Percentiles rank a stretch among this genome's conserved stretches.
phyloP scores from a whole-genome alignment of 345 rosid species.

The Carallia pectinifolia region DNA sequence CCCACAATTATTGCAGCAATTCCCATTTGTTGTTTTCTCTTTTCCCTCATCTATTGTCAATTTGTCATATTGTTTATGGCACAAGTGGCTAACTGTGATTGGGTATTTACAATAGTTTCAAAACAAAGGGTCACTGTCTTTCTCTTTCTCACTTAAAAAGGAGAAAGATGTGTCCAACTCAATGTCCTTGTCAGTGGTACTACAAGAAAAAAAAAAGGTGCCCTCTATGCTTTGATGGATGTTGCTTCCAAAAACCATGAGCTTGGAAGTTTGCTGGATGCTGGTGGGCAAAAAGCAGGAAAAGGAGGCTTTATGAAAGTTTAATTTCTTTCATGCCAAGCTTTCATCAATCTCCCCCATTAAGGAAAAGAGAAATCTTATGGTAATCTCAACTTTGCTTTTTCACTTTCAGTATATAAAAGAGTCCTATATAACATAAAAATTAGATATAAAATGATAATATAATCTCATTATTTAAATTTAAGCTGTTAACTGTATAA shows the following conservation, averaged over 20 bases:
- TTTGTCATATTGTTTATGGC: neutral
- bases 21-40: neutral
- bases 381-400: neutral
- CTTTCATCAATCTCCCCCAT: slow-evolving; percentile 32
- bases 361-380: neutral
- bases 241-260: slow-evolving; percentile 24
- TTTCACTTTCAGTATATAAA: neutral
- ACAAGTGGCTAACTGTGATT: neutral
- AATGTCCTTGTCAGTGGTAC: slow-evolving; percentile 12
- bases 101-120: neutral
- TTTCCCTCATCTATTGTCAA: neutral
- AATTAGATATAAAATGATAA: too few species aligned
- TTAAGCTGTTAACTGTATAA: too few species aligned
- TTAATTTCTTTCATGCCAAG: slow-evolving; percentile 43
- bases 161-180: neutral
- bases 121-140: neutral
- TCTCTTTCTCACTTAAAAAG: neutral
- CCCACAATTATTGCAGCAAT: neutral
- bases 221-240: neutral
- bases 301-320: slow-evolving; percentile 23
- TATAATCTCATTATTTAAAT: too few species aligned
- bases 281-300: slow-evolving; percentile 12
- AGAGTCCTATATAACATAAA: too few species aligned
- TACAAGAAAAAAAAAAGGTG: slow-evolving; percentile 15
- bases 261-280: slow-evolving; percentile 18